These are phyloP conservation scores for Knoxia roxburghii DNA, from an alignment of 257 asterid species.

Conservation along the genomic window DNA sequence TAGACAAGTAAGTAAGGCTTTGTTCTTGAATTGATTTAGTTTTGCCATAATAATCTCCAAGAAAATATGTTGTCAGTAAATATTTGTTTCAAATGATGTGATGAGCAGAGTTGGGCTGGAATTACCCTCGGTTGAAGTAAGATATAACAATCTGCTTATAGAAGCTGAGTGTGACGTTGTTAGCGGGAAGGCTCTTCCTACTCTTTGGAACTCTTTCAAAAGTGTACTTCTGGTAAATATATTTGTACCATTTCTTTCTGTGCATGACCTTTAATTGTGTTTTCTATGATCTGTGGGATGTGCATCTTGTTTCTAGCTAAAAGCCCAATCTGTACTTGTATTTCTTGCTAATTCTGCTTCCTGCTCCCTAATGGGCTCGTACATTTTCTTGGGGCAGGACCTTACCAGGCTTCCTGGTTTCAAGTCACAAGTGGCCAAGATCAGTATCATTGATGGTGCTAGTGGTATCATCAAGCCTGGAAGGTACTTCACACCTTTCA, in stretches of 20 bases:
- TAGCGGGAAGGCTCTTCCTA: constrained; percentile 68
- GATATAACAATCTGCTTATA: constrained; percentile 37
- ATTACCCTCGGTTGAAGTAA: constrained; percentile 59
- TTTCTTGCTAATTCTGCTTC: too few species aligned
- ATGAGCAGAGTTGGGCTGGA: constrained; percentile 60
- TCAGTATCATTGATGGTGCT: constrained; percentile 46
- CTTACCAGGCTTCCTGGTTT: constrained; percentile 50
- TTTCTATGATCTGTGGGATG: too few species aligned
- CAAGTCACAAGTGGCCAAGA: constrained; percentile 38
- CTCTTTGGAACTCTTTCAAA: constrained; percentile 64
- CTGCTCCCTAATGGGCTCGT: too few species aligned
- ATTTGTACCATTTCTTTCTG: too few species aligned
- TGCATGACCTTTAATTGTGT: too few species aligned
- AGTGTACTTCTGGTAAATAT: constrained; percentile 40
- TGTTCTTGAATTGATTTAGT: not conserved
- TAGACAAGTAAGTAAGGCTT: constrained; percentile 29
- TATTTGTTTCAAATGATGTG: not conserved
- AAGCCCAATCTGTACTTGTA: not conserved
- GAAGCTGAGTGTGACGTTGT: constrained; percentile 69
- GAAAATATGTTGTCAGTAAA: not conserved
- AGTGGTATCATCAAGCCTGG: constrained; percentile 64
- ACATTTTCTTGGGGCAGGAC: constrained; percentile 29
- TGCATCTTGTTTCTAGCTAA: too few species aligned
- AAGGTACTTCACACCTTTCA: constrained; percentile 33
- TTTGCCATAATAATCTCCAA: not conserved